Evolutionary conservation across 495 filamentous ascomycete genomes (phyloP), one percentile per base, ranked within the genome.

Genomic region (Apiosordaria backusii): DNA sequence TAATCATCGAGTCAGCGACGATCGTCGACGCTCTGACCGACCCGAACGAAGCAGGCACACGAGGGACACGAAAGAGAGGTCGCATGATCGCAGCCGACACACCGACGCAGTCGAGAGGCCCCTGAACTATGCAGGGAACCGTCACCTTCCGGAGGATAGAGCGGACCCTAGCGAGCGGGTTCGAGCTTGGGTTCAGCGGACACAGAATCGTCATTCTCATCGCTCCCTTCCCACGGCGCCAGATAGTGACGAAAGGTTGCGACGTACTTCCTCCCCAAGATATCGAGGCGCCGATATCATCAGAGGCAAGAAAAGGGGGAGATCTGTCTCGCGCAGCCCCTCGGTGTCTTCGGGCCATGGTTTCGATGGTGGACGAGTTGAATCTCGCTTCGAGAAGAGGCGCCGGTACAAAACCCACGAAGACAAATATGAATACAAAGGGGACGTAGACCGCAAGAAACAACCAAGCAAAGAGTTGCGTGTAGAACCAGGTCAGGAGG

Each of bases 321-420:
- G 64, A n/a, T 57, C 70, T 18, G 13, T 15, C 9, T 60, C 64
- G 1, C 25, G 29, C 1, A 16, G 29, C 21, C 35, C 27, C 1
- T 60, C 23, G 10, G 21, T 53, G 1, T 23, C n/a, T 23, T 25
- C 50, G 2, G 45, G 65, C 16, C 13, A 52, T 18, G 29, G 6
- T 45, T 45, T 45, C 16, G 35, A 45, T 5, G 19, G 25, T 13
- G 19, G 35, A 50, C 60, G 55, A 29, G 19, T 19, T 22, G 64
- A 62, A 10, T 15, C 59, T 26, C 64, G 64, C 22, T 92, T 88
- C 66, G 83, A 87, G 60, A 86, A 82, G 70, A 81, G 81, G 60
- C 77, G 84, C 55, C 84, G 90, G 50, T 81, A 82, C 68, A 91
- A 87, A 74, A 89, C 87, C 18, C 82, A 79, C 53, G 78, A 83